Conservation (phyloP, 2,329 filamentous ascomycete genomes). For the Chaetomium globosum region DNA sequence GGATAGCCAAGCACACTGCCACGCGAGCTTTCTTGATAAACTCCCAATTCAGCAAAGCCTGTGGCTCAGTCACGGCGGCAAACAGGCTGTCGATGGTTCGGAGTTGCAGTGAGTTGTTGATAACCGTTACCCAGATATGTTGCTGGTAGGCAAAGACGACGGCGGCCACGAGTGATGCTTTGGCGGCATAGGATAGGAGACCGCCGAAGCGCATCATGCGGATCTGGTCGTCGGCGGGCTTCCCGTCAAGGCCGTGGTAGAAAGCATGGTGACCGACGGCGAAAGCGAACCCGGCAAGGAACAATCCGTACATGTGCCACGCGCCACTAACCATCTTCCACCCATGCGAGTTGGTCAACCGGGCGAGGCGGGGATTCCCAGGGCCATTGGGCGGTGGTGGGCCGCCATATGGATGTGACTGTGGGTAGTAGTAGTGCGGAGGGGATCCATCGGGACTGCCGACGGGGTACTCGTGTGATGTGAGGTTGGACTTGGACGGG, state of each 20-base stretch:
- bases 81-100: constrained; percentile 35
- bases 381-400: constrained; percentile 1
- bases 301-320: constrained; percentile 34
- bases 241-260: constrained; percentile 29
- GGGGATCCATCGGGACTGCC: background rate
- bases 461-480: constrained; percentile 5
- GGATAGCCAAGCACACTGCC: constrained; percentile 26
- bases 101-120: constrained; percentile 30
- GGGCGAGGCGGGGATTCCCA: background rate
- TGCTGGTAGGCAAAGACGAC: constrained; percentile 35
- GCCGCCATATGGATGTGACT: constrained; percentile 7
- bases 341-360: background rate
- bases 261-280: constrained; percentile 34
- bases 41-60: constrained; percentile 32
- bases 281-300: constrained; percentile 30
- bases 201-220: constrained; percentile 34
- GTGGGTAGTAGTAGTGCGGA: constrained; percentile 16
- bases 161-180: constrained; percentile 31
- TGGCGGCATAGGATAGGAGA: constrained; percentile 33
- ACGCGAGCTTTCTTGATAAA: constrained; percentile 32
- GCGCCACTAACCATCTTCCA: constrained; percentile 27
- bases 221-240: constrained; percentile 35
- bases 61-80: constrained; percentile 30
- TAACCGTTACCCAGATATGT: constrained; percentile 35
- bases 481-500: constrained; percentile 7